Percentiles rank a stretch among this genome's conserved stretches.
Evolutionary conservation across 129 eudicot genomes (phyloP).

Genomic region (Artemisia argyi): DNA sequence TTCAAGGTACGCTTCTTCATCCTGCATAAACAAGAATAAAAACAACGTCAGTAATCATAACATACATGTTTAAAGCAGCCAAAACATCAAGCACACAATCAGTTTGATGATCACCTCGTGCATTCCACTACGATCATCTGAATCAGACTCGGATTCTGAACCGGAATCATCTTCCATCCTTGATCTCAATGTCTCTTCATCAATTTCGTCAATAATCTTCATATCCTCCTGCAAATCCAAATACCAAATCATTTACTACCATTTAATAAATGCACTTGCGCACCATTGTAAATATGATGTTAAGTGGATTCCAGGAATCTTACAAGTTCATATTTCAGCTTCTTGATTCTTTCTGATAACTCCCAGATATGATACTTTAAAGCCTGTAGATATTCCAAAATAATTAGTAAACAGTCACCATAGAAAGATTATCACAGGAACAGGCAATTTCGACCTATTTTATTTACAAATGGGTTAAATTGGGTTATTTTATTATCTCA

Average conservation of each 20-base stretch:
- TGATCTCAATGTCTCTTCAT: conserved; percentile 52
- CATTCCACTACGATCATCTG: conserved; percentile 35
- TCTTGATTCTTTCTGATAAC: conserved; percentile 58
- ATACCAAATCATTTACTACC: background rate
- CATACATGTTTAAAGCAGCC: background rate
- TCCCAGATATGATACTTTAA: conserved; percentile 73
- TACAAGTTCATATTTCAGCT: conserved; percentile 77
- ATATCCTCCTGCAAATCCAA: conserved; percentile 60
- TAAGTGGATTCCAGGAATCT: conserved; percentile 21
- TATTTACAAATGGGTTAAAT: background rate
- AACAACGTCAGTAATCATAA: background rate
- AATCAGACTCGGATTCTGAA: conserved; percentile 36
- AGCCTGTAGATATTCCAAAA: conserved; percentile 49
- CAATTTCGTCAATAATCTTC: conserved; percentile 49
- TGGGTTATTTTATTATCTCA: background rate
- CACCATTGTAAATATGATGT: background rate
- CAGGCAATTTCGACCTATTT: background rate
- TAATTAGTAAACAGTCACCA: background rate
- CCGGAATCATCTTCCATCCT: conserved; percentile 53
- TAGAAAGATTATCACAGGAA: background rate
- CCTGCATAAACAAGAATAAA: conserved; percentile 24
- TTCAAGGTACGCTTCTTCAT: conserved; percentile 65
- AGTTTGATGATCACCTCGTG: conserved; percentile 37
- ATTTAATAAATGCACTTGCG: background rate
- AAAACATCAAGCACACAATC: background rate